Evolutionary conservation across 495 filamentous ascomycete species (phyloP), one percentile per base, ranked within the genome.

Genomic region (Aspergillus conjunctus): DNA sequence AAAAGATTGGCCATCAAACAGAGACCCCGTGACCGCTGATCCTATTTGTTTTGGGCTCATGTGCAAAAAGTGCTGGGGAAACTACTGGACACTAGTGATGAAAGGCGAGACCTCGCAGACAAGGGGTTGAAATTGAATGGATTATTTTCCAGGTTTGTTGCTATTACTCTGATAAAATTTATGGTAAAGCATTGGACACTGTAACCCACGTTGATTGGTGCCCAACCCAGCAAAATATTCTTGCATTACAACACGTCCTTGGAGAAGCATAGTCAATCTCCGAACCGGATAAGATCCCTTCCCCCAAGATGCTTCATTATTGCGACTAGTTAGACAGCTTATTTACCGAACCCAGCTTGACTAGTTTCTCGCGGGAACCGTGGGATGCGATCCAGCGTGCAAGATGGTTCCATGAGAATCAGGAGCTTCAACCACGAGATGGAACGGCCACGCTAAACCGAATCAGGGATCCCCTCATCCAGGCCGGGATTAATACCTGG

Each of bases 391-490:
- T 2, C 26, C 26, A 26, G 5, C 26, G 2, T 26, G 17, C 10
- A 48, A 6, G 17, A 48, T 22, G 44, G 20, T 17, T 48, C 44
- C 44, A 48, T 48, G 15, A 48, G 10, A 48, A 48, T 11, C 9
- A 20, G n/a, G 44, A 18, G 4, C 20, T n/a, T 21, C 15, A 22
- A 21, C 44, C n/a, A 48, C 5, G 10, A 18, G 9, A 22, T 14
- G 37, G 34, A 56, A 43, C 9, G 20, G 37, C 22, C 14, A 49
- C 32, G 32, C 56, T 58, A 58, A 37, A 20, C 58, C 43, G 3
- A 4, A 60, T 41, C 20, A 43, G 58, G 58, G 53, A 54, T 54
- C 41, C 58, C 51, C 58, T 60, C 58, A 54, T 9, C 33, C 44
- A 60, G 32, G 21, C 26, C 26, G 0, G 6, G 15, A n/a, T 41